phyloP scores from a whole-genome alignment of 2,329 filamentous ascomycete genomes.

The Scytalidium sp. region DNA sequence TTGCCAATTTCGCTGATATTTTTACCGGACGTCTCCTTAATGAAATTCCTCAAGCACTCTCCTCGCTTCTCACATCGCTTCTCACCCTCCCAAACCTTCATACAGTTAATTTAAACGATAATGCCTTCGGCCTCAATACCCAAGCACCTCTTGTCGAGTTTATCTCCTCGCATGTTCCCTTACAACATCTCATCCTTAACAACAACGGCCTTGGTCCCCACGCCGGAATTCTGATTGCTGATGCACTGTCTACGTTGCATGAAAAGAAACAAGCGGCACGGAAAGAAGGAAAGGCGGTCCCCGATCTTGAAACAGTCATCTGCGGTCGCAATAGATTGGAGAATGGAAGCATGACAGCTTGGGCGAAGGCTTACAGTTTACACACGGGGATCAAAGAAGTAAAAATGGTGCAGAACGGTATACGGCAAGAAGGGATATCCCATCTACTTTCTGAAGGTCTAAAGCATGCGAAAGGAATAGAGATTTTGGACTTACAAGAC shows the following conservation, averaged over 20 bases:
- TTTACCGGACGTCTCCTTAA: constrained; percentile 91
- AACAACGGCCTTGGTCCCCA: constrained; percentile 96
- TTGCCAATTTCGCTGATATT: constrained; percentile 93
- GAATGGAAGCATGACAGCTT: constrained; percentile 93
- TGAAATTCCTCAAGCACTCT: constrained; percentile 90
- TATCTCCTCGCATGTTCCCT: constrained; percentile 79
- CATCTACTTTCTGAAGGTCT: constrained; percentile 78
- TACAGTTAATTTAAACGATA: constrained; percentile 95
- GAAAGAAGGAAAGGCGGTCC: constrained; percentile 68
- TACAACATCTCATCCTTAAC: constrained; percentile 94
- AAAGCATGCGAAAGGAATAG: constrained; percentile 63
- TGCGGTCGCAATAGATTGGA: constrained; percentile 95
- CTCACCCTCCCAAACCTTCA: constrained; percentile 82
- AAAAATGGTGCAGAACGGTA: constrained; percentile 98
- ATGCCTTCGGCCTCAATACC: constrained; percentile 95
- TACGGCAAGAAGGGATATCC: constrained; percentile 88
- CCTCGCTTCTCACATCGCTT: constrained; percentile 79
- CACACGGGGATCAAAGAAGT: constrained; percentile 80
- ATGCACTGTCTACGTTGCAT: constrained; percentile 80
- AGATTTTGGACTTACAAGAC: constrained; percentile 88
- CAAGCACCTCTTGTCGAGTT: constrained; percentile 91
- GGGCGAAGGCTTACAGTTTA: constrained; percentile 83
- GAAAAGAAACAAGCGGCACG: constrained; percentile 78
- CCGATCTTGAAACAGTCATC: constrained; percentile 90
- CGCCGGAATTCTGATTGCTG: constrained; percentile 83